A percentile compares a stretch with the other conserved stretches of the same genome.
Conservation (phyloP, 108 stramenopile species). For the Discostella stelligeroides region DNA sequence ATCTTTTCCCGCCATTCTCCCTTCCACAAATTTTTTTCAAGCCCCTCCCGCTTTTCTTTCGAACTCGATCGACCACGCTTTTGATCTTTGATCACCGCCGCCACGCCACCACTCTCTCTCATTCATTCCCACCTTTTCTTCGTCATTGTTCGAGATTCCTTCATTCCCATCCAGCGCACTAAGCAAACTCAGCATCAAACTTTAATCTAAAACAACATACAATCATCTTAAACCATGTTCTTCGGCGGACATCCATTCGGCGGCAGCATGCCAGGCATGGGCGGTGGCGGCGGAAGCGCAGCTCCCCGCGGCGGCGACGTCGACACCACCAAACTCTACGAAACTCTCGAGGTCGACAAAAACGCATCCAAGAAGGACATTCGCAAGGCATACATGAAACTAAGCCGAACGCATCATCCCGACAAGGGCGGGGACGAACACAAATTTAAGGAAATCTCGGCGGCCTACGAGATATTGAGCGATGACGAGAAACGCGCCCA, state of each 20-base stretch:
- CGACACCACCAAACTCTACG: constrained; percentile 89
- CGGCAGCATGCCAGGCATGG: constrained; percentile 60
- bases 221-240: constrained; percentile 32
- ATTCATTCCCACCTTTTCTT: no score
- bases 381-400: constrained; percentile 84
- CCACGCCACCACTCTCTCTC: no score
- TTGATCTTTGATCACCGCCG: no score
- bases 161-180: neutral
- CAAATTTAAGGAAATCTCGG: constrained; percentile 86
- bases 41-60: no score
- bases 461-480: constrained; percentile 87
- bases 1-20: no score
- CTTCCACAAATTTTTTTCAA: no score
- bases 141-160: no score
- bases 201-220: constrained; percentile 4
- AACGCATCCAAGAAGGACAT: constrained; percentile 71
- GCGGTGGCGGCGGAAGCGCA: constrained; percentile 40
- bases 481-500: constrained; percentile 85
- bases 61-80: no score
- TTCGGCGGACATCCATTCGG: constrained; percentile 71
- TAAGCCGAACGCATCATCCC: constrained; percentile 57
- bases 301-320: constrained; percentile 49
- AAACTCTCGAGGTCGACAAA: constrained; percentile 81
- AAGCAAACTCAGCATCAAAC: neutral
- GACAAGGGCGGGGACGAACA: constrained; percentile 92